Evolutionary conservation across 2,329 filamentous ascomycete species (phyloP).

Genomic region (Decorospora gaudefroyi): DNA sequence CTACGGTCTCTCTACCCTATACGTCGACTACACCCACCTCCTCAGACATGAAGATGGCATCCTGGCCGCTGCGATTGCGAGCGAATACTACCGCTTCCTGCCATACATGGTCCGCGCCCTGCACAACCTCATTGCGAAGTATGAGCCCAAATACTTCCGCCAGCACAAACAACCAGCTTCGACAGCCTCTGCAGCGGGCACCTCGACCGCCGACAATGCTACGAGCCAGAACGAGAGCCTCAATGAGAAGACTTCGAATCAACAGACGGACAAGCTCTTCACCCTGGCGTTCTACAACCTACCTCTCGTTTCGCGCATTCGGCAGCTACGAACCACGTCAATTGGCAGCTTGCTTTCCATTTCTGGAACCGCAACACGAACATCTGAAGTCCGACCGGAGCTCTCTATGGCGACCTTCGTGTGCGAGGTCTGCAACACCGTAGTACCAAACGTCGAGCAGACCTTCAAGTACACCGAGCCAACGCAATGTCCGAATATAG

Average conservation of each 20-base stretch:
- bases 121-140: constrained; percentile 91
- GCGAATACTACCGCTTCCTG: constrained; percentile 91
- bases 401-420: constrained; percentile 89
- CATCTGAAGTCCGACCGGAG: constrained; percentile 94
- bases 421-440: constrained; percentile 83
- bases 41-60: constrained; percentile 75
- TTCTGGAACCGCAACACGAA: constrained; percentile 94
- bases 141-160: constrained; percentile 91
- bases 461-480: constrained; percentile 98
- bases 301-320: constrained; percentile 81
- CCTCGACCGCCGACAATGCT: constrained; percentile 61
- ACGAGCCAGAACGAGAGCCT: constrained; percentile 62
- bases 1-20: constrained; percentile 80
- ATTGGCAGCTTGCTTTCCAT: constrained; percentile 94
- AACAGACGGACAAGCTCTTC: constrained; percentile 97
- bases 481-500: constrained; percentile 87
- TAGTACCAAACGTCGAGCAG: constrained; percentile 91
- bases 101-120: constrained; percentile 87
- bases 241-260: constrained; percentile 78
- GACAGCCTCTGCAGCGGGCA: constrained; percentile 72
- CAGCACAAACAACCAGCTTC: constrained; percentile 85
- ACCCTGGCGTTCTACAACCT: constrained; percentile 92
- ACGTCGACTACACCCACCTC: constrained; percentile 86
- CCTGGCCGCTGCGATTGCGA: constrained; percentile 82
- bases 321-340: constrained; percentile 82